A percentile compares a stretch with the other conserved stretches of the same genome.
These are phyloP conservation scores for Fraxinus latifolia DNA, from an alignment of 305 asterid species.

Conservation along the genomic window DNA sequence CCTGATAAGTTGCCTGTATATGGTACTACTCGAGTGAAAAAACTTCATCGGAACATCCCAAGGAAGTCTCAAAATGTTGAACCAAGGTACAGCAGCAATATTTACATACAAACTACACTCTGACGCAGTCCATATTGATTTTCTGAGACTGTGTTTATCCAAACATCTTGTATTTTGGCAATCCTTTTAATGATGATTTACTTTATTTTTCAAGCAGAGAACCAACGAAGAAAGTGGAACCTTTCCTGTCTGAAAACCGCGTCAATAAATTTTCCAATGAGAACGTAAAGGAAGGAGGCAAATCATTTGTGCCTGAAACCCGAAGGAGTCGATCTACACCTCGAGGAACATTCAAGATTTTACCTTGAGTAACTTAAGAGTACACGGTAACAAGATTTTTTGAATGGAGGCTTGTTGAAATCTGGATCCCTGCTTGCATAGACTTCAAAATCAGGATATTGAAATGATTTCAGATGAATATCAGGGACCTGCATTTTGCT, in stretches of 20 bases:
- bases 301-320: conserved; percentile 41
- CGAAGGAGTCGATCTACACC: conserved; percentile 49
- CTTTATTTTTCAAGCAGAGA: conserved; percentile 40
- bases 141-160: neutral
- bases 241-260: conserved; percentile 36
- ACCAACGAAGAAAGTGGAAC: conserved; percentile 34
- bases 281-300: conserved; percentile 38
- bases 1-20: conserved; percentile 30
- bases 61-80: conserved; percentile 66
- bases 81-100: conserved; percentile 44
- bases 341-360: conserved; percentile 39
- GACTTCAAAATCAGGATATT: conserved; percentile 6
- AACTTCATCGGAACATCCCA: conserved; percentile 44
- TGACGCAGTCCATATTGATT: neutral
- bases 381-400: conserved; percentile 28
- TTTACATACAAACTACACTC: neutral
- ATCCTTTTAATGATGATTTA: conserved; percentile 9
- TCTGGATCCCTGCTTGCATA: conserved; percentile 23
- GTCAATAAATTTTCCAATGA: conserved; percentile 35
- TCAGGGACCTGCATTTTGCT: neutral
- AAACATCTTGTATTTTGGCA: neutral
- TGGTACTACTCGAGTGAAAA: conserved; percentile 39
- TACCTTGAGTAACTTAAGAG: conserved; percentile 21
- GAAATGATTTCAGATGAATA: conserved; percentile 11
- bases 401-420: conserved; percentile 25